These are phyloP conservation scores for Trichomonascus vanleenenianus DNA, from an alignment of 805 yeast genomes.

Conservation along the genomic window DNA sequence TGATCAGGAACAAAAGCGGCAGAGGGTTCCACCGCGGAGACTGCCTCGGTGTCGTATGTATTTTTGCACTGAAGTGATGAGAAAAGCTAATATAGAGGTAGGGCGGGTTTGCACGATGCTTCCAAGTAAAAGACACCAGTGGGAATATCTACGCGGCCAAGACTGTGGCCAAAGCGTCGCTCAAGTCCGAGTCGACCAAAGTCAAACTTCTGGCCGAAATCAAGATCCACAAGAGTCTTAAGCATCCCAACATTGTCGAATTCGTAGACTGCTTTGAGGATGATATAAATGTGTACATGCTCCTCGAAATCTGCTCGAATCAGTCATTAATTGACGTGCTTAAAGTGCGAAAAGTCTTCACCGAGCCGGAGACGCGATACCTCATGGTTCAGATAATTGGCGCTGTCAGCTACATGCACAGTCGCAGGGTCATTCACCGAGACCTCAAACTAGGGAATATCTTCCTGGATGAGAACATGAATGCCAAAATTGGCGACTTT, in stretches of 20 bases:
- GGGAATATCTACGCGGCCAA: constrained; percentile 92
- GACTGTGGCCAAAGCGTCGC: constrained; percentile 93
- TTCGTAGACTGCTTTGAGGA: constrained; percentile 97
- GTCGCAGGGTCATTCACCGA: constrained; percentile 87
- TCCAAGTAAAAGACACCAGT: constrained; percentile 77
- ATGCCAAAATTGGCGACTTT: constrained; percentile 93
- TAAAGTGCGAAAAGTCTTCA: constrained; percentile 71
- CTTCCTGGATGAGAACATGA: constrained; percentile 89
- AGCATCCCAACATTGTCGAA: constrained; percentile 84
- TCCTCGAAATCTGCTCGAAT: constrained; percentile 90
- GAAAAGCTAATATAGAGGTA: constrained; percentile 26
- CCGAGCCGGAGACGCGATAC: constrained; percentile 86
- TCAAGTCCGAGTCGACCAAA: constrained; percentile 83
- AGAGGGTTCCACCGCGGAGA: constrained; percentile 85
- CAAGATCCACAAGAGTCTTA: constrained; percentile 85
- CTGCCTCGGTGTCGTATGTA: constrained; percentile 58
- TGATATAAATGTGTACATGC: constrained; percentile 84
- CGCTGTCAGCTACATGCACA: constrained; percentile 87
- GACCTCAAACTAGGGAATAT: constrained; percentile 94
- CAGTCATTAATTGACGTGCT: constrained; percentile 90
- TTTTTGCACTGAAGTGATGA: too few relatives aligned
- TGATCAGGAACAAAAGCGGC: constrained; percentile 80
- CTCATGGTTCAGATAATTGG: constrained; percentile 91
- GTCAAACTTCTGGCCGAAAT: constrained; percentile 76
- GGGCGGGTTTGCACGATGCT: constrained; percentile 98